These are phyloP conservation scores for Filosporella fistucella DNA, from an alignment of 495 filamentous ascomycete genomes.

Conservation along the genomic window DNA sequence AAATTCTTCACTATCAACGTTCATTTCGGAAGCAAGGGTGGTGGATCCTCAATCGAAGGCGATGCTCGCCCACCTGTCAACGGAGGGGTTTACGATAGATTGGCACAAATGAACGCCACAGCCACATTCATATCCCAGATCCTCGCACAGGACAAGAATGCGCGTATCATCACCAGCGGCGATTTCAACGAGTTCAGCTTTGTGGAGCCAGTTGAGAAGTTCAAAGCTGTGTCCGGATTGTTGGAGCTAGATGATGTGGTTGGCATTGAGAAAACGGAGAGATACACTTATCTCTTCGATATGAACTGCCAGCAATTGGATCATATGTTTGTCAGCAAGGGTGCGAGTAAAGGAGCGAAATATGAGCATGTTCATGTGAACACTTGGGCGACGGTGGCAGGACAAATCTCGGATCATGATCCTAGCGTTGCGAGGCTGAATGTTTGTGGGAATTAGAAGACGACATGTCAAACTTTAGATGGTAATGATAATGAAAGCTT, in stretches of 20 bases:
- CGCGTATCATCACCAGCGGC: slow-evolving; percentile 44
- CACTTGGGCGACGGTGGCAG: slow-evolving; percentile 46
- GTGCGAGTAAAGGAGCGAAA: slow-evolving; percentile 27
- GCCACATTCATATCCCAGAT: slow-evolving; percentile 37
- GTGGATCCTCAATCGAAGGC: slow-evolving; percentile 48
- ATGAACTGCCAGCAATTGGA: slow-evolving; percentile 53
- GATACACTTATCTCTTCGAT: slow-evolving; percentile 57
- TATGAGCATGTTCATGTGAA: slow-evolving; percentile 62
- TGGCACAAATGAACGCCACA: slow-evolving; percentile 42
- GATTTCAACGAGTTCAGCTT: slow-evolving; percentile 64
- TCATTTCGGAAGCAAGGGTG: slow-evolving; percentile 52
- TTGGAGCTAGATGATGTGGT: slow-evolving; percentile 49
- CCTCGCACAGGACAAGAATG: slow-evolving; percentile 34
- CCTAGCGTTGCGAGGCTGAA: slow-evolving; percentile 51
- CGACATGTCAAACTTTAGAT: too few relatives aligned
- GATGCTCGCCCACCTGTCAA: slow-evolving; percentile 58
- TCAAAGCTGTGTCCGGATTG: slow-evolving; percentile 36
- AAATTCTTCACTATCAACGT: slow-evolving; percentile 59
- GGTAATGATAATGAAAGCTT: not conserved
- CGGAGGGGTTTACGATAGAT: slow-evolving; percentile 42
- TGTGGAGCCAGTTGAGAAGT: slow-evolving; percentile 42
- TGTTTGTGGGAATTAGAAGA: slow-evolving; percentile 37
- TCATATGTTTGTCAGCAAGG: slow-evolving; percentile 53
- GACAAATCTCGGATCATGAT: slow-evolving; percentile 53
- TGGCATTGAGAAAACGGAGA: slow-evolving; percentile 38